phyloP scores from a whole-genome alignment of 2,329 filamentous ascomycete species.

The Xylariaceae sp. region DNA sequence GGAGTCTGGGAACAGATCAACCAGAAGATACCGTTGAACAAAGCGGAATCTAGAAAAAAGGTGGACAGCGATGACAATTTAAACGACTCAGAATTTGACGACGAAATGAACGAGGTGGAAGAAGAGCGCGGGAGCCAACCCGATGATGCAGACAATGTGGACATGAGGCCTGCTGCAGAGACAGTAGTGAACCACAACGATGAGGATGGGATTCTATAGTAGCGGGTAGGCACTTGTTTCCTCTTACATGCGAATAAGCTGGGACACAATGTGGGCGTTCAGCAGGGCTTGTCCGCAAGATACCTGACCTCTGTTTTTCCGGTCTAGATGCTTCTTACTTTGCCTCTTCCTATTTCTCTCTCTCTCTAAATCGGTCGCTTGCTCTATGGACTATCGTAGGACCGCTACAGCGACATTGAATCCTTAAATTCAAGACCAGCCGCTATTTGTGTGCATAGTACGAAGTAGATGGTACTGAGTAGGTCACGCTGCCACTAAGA shows the following conservation, averaged over 20 bases:
- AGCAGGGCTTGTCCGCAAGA: slow-evolving; percentile 12
- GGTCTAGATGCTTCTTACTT: not conserved
- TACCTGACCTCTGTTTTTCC: not conserved
- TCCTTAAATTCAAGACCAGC: slow-evolving; percentile 5
- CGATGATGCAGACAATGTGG: not conserved
- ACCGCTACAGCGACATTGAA: slow-evolving; percentile 1
- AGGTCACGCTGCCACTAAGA: not conserved
- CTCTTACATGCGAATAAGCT: slow-evolving; percentile 1
- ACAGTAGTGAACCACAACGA: slow-evolving; percentile 19
- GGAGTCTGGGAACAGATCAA: slow-evolving; percentile 67
- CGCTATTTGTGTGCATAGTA: no score
- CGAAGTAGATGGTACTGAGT: slow-evolving; percentile 2
- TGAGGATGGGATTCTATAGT: slow-evolving; percentile 25
- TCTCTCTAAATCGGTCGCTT: not conserved
- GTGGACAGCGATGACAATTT: slow-evolving; percentile 27
- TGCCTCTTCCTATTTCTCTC: not conserved
- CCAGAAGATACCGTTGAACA: slow-evolving; percentile 40
- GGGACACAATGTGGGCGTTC: slow-evolving; percentile 16
- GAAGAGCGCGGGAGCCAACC: slow-evolving; percentile 5
- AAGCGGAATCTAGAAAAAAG: slow-evolving; percentile 16
- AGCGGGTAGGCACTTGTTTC: not conserved
- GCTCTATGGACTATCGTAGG: not conserved
- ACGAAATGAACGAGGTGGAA: slow-evolving; percentile 33
- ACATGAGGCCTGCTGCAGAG: slow-evolving; percentile 2
- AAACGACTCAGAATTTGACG: slow-evolving; percentile 31